Evolutionary conservation across 345 rosid genomes (phyloP).

Genomic region (Gossypium rotundifolium): DNA sequence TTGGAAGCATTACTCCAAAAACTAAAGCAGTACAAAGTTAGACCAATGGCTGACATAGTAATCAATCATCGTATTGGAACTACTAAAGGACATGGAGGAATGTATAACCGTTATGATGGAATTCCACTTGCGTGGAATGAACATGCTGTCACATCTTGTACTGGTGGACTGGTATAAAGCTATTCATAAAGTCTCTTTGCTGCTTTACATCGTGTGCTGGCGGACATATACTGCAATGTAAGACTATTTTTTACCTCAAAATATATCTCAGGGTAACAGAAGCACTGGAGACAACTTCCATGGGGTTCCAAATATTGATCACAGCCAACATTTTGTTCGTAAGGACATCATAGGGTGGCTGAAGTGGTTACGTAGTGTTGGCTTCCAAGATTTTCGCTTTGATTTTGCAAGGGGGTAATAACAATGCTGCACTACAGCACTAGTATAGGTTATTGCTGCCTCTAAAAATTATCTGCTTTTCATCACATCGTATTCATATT

Average conservation of each 20-base stretch:
- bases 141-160: slow-evolving; percentile 79
- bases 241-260: slow-evolving; percentile 7
- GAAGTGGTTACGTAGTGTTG: slow-evolving; percentile 59
- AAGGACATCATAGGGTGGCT: slow-evolving; percentile 77
- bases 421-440: neutral
- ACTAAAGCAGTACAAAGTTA: slow-evolving; percentile 69
- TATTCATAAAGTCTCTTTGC: slow-evolving; percentile 14
- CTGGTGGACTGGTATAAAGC: slow-evolving; percentile 64
- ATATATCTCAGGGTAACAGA: slow-evolving; percentile 48
- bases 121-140: slow-evolving; percentile 75
- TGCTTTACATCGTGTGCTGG: neutral
- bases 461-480: neutral
- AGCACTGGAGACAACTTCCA: slow-evolving; percentile 93
- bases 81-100: slow-evolving; percentile 72
- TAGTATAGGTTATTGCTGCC: neutral
- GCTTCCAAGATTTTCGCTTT: slow-evolving; percentile 90
- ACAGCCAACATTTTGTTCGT: slow-evolving; percentile 73
- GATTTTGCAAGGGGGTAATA: slow-evolving; percentile 84
- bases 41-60: slow-evolving; percentile 94
- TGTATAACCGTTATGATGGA: slow-evolving; percentile 85
- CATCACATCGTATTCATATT: neutral
- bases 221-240: neutral
- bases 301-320: slow-evolving; percentile 94
- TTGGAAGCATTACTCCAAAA: slow-evolving; percentile 59
- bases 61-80: slow-evolving; percentile 95